phyloP scores from a whole-genome alignment of 2,329 filamentous ascomycete genomes.

The Orbilia ellipsospora region DNA sequence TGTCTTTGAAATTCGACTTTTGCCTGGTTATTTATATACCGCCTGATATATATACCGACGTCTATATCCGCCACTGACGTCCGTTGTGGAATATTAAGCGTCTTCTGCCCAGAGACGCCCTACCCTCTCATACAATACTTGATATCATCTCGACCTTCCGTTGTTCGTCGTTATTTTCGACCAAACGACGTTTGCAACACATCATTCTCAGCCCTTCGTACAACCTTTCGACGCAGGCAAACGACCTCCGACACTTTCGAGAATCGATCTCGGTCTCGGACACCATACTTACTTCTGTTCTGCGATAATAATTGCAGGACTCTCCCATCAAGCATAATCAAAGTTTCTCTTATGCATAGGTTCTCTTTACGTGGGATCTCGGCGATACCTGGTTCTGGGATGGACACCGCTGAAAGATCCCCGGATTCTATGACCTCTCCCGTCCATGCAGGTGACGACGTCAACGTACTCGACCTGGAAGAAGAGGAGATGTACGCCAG shows the following conservation, averaged over 20 bases:
- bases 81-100: not conserved
- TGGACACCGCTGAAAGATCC: slow-evolving; percentile 54
- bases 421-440: slow-evolving; percentile 53
- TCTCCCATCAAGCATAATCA: not conserved
- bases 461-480: slow-evolving; percentile 62
- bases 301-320: not conserved
- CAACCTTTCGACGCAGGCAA: slow-evolving; percentile 6
- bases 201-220: not conserved
- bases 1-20: not conserved
- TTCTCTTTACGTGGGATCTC: slow-evolving; percentile 50
- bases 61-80: not conserved
- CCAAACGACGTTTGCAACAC: slow-evolving; percentile 35
- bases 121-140: not conserved
- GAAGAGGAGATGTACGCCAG: slow-evolving; percentile 79
- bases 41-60: slow-evolving; percentile 10
- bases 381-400: slow-evolving; percentile 51
- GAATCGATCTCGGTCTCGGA: not conserved
- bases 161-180: slow-evolving; percentile 1
- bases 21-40: not conserved
- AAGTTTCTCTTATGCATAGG: slow-evolving; percentile 39
- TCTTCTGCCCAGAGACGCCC: not conserved
- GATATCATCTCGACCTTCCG: not conserved
- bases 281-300: not conserved
- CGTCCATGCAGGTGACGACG: slow-evolving; percentile 50
- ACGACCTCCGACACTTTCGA: slow-evolving; percentile 1